A percentile compares a stretch with the other conserved stretches of the same genome.
These are phyloP conservation scores for Polyplosphaeria fusca DNA, from an alignment of 495 filamentous ascomycete genomes.

Conservation along the genomic window DNA sequence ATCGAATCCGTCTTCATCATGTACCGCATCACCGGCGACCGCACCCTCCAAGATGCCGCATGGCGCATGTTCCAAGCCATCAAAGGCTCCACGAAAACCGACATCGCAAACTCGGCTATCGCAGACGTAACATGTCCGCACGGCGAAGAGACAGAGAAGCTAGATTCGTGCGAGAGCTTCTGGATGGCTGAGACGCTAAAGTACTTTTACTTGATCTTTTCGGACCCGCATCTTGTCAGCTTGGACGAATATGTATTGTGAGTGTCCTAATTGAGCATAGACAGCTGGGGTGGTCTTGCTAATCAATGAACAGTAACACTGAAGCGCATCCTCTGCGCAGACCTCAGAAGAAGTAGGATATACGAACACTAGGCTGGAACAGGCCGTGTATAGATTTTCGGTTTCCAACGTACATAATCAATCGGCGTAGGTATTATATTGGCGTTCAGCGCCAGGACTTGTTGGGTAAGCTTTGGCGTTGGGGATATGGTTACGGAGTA, in stretches of 20 bases:
- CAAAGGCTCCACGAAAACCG: constrained; percentile 56
- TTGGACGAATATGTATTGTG: constrained; percentile 32
- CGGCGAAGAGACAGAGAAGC: constrained; percentile 14
- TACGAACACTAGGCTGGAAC: not conserved
- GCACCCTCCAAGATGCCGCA: constrained; percentile 61
- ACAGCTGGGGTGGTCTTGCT: not conserved
- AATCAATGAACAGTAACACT: constrained; percentile 20
- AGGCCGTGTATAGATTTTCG: not conserved
- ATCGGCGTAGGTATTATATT: not conserved
- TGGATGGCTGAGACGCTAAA: constrained; percentile 32
- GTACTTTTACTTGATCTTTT: constrained; percentile 29
- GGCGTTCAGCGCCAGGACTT: not conserved
- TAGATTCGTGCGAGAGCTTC: constrained; percentile 25
- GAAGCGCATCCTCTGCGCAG: constrained; percentile 28
- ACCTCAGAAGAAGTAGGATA: constrained; percentile 7
- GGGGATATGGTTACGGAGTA: too few relatives aligned
- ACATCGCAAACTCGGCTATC: constrained; percentile 59
- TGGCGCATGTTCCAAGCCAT: constrained; percentile 76
- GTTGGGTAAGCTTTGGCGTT: too few relatives aligned
- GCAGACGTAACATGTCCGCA: constrained; percentile 50
- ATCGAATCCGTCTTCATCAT: constrained; percentile 63
- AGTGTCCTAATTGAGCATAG: constrained; percentile 1
- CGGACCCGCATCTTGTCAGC: constrained; percentile 20
- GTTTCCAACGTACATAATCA: not conserved
- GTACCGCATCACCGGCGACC: constrained; percentile 71